These are phyloP conservation scores for Zygoascus ofunaensis DNA, from an alignment of 805 yeast species.

Conservation along the genomic window DNA sequence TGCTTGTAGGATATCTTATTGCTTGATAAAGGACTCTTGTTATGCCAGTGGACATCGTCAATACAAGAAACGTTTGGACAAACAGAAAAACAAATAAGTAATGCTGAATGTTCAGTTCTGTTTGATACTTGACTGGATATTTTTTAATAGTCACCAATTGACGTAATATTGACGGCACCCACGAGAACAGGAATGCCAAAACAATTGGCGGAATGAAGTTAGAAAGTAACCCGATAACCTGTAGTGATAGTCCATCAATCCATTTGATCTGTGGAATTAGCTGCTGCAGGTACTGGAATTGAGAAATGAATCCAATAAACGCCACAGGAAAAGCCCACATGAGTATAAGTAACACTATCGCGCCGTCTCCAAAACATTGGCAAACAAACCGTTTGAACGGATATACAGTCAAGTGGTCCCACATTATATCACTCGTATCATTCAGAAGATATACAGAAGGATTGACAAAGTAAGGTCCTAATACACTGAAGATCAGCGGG, in stretches of 20 bases:
- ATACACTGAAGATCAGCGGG: slow-evolving; percentile 39
- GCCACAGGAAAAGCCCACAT: slow-evolving; percentile 83
- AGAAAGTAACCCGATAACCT: slow-evolving; percentile 44
- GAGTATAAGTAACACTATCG: slow-evolving; percentile 43
- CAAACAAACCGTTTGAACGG: slow-evolving; percentile 18
- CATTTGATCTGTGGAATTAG: slow-evolving; percentile 53
- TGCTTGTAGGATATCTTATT: slow-evolving; percentile 59
- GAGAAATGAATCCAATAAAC: slow-evolving; percentile 65
- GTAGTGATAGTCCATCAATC: slow-evolving; percentile 46
- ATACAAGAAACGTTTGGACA: slow-evolving; percentile 75
- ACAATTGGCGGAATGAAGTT: slow-evolving; percentile 61
- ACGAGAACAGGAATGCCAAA: slow-evolving; percentile 52
- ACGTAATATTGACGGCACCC: slow-evolving; percentile 52
- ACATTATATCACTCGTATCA: slow-evolving; percentile 56
- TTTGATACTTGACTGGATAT: slow-evolving; percentile 48
- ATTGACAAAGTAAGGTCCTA: slow-evolving; percentile 1
- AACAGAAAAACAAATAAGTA: slow-evolving; percentile 75
- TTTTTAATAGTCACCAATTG: slow-evolving; percentile 48
- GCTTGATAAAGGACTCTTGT: slow-evolving; percentile 53
- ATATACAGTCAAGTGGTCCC: slow-evolving; percentile 47
- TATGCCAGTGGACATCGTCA: slow-evolving; percentile 74
- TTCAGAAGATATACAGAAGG: neutral
- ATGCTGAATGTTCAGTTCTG: slow-evolving; percentile 62
- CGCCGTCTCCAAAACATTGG: slow-evolving; percentile 38
- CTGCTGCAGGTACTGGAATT: slow-evolving; percentile 54